Conservation (phyloP, 768 basidiomycete species). For the Leucosporidium scottii region DNA sequence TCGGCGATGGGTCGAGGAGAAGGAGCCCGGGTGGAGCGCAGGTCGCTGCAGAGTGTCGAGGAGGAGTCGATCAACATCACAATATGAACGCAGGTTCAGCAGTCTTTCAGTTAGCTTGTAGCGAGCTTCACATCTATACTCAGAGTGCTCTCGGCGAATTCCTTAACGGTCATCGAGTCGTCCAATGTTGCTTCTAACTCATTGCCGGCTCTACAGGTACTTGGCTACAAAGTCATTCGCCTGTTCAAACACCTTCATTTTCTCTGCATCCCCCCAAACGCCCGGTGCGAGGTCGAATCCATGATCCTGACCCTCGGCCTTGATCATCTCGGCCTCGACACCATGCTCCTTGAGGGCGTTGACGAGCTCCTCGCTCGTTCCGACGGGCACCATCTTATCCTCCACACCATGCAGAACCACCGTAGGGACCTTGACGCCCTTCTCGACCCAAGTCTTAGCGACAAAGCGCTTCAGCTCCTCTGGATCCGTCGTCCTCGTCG, state of each 20-base stretch:
- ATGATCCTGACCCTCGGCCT: constrained; percentile 20
- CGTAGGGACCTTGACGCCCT: constrained; percentile 11
- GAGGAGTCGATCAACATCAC: too few relatives aligned
- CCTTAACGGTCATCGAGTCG: too few relatives aligned
- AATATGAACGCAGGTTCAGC: too few relatives aligned
- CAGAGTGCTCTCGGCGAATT: too few relatives aligned
- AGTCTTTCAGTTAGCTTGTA: too few relatives aligned
- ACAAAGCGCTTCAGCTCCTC: constrained; percentile 4
- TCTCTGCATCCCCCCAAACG: not conserved
- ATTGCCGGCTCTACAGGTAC: constrained; percentile 4
- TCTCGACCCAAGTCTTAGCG: not conserved
- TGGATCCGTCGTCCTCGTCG: not conserved
- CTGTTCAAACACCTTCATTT: constrained; percentile 4
- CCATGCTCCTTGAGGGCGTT: constrained; percentile 2
- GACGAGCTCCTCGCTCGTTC: constrained; percentile 8
- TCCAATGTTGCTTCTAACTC: too few relatives aligned
- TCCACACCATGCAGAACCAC: constrained; percentile 22
- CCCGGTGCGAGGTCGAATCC: constrained; percentile 29
- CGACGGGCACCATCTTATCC: constrained; percentile 23
- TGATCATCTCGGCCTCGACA: constrained; percentile 10
- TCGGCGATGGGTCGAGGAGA: too few relatives aligned
- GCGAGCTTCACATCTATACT: too few relatives aligned
- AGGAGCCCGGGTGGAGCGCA: too few relatives aligned
- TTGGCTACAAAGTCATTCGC: constrained; percentile 28
- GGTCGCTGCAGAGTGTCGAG: too few relatives aligned